A percentile compares a stretch with the other conserved stretches of the same genome.
These are phyloP conservation scores for Cadophora gregata DNA, from an alignment of 2,329 filamentous ascomycete species.

Conservation along the genomic window DNA sequence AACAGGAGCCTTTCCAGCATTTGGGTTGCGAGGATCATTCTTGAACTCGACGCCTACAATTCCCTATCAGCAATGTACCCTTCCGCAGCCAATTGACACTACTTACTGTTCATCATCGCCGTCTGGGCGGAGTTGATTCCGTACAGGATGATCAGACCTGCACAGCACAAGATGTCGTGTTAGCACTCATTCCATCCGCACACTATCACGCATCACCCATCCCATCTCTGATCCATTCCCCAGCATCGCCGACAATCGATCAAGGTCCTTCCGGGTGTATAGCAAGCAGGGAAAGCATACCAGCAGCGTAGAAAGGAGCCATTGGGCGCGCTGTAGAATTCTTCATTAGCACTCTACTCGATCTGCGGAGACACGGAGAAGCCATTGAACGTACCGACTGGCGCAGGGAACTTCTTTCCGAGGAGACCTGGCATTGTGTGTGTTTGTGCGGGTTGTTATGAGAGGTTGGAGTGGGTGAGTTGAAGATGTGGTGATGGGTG, in stretches of 20 bases:
- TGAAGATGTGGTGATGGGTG: slow-evolving; percentile 25
- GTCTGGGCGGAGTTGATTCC: slow-evolving; percentile 86
- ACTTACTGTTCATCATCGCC: slow-evolving; percentile 79
- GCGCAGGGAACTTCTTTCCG: slow-evolving; percentile 84
- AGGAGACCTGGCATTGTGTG: slow-evolving; percentile 73
- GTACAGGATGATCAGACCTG: slow-evolving; percentile 86
- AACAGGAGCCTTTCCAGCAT: slow-evolving; percentile 45
- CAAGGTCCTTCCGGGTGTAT: background rate
- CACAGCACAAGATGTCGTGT: slow-evolving; percentile 24
- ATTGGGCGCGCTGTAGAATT: slow-evolving; percentile 77
- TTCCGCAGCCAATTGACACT: background rate
- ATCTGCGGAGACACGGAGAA: slow-evolving; percentile 17
- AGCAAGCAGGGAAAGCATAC: slow-evolving; percentile 57
- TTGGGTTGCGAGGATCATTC: slow-evolving; percentile 93
- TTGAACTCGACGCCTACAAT: slow-evolving; percentile 86
- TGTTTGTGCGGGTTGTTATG: slow-evolving; percentile 47
- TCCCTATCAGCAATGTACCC: slow-evolving; percentile 19
- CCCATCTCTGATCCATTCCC: background rate
- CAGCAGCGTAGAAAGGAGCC: slow-evolving; percentile 92
- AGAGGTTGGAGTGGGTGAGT: slow-evolving; percentile 35
- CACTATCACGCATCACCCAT: background rate
- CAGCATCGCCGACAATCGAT: background rate
- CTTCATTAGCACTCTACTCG: slow-evolving; percentile 33
- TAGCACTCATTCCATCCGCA: slow-evolving; percentile 27
- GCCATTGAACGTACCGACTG: slow-evolving; percentile 67